Percentiles rank a stretch among this genome's conserved stretches.
Conservation (phyloP, 768 basidiomycete species). For the Suillus subluteus region DNA sequence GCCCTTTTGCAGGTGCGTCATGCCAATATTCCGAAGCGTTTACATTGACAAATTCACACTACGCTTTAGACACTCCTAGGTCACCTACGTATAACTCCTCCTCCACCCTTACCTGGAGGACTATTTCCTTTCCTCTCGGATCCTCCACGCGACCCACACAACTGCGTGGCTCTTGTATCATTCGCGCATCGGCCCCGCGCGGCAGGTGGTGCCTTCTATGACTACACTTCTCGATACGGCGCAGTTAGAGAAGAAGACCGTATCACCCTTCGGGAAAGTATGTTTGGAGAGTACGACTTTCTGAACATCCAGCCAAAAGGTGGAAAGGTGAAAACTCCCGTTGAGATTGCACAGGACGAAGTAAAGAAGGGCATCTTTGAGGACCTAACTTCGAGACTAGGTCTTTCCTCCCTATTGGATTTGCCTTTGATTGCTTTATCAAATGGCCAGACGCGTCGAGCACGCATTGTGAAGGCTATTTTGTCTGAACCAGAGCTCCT, state of each 20-base stretch:
- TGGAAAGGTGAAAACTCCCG: conserved; percentile 22
- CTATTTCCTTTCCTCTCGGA: conserved; percentile 75
- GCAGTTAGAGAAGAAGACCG: conserved; percentile 85
- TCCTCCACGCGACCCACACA: conserved; percentile 48
- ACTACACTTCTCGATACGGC: conserved; percentile 92
- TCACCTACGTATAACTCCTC: conserved; percentile 69
- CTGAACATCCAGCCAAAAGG: conserved; percentile 31
- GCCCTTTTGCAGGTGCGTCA: conserved; percentile 63
- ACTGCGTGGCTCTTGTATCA: conserved; percentile 59
- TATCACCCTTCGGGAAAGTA: conserved; percentile 71
- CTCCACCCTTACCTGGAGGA: conserved; percentile 62
- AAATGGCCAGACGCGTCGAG: conserved; percentile 90
- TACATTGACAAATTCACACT: neutral
- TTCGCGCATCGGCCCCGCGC: conserved; percentile 64
- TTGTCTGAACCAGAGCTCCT: conserved; percentile 72
- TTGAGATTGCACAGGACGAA: conserved; percentile 30
- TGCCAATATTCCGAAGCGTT: neutral
- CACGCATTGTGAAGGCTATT: conserved; percentile 80
- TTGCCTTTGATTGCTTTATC: conserved; percentile 84
- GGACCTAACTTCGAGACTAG: conserved; percentile 56
- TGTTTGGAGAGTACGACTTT: conserved; percentile 58
- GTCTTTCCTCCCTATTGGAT: conserved; percentile 68
- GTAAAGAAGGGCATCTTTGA: conserved; percentile 47
- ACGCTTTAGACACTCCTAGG: conserved; percentile 62
- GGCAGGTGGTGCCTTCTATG: conserved; percentile 78